These are phyloP conservation scores for Auricularia sp. DNA, from an alignment of 768 basidiomycete species.

Conservation along the genomic window DNA sequence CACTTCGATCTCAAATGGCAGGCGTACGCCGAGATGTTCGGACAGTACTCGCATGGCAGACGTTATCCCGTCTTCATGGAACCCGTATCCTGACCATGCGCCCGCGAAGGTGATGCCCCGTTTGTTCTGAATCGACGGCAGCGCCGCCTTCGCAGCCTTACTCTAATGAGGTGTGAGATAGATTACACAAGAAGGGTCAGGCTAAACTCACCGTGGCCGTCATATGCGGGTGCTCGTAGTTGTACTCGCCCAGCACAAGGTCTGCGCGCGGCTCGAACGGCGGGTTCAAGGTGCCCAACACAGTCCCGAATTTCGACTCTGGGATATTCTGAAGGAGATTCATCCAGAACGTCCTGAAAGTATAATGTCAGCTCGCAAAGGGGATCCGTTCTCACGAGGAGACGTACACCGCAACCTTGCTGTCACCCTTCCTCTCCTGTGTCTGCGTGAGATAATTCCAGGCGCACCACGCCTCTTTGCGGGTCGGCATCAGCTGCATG, in stretches of 20 bases:
- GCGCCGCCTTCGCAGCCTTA: neutral
- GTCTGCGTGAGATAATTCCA: conserved; percentile 23
- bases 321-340: conserved; percentile 25
- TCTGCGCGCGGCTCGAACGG: conserved; percentile 13
- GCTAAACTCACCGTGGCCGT: neutral
- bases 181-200: neutral
- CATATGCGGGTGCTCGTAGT: neutral
- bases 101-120: conserved; percentile 1
- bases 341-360: conserved; percentile 16
- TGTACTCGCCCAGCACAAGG: neutral
- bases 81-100: neutral
- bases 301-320: conserved; percentile 18
- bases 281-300: conserved; percentile 27
- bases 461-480: conserved; percentile 21
- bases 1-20: neutral
- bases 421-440: conserved; percentile 3
- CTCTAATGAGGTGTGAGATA: neutral
- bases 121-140: conserved; percentile 2
- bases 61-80: conserved; percentile 2
- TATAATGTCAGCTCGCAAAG: conserved; percentile 8
- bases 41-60: neutral
- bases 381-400: neutral
- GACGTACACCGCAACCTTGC: neutral
- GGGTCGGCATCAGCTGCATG: conserved; percentile 21
- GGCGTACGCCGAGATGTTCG: neutral